phyloP scores from a whole-genome alignment of 768 basidiomycete species.

The Cystobasidiopsis lactophilus region DNA sequence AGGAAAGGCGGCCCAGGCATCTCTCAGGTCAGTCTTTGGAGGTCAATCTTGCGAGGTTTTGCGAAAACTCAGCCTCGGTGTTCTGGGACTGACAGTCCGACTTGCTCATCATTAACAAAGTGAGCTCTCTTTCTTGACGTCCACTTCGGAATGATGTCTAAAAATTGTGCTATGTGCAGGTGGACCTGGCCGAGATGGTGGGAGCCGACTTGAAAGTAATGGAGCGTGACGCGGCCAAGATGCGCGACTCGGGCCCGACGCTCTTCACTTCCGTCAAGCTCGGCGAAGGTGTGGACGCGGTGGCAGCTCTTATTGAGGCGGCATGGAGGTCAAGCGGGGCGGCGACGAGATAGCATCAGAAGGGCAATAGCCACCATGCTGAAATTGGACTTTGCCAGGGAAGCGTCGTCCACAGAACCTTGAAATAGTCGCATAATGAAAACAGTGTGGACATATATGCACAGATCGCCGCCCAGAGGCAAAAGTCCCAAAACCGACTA shows the following conservation, averaged over 20 bases:
- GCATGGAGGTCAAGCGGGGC: conserved; percentile 51
- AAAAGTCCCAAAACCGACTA: too few relatives aligned
- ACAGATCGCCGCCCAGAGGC: too few relatives aligned
- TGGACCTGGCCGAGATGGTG: conserved; percentile 77
- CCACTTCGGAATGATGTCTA: not conserved
- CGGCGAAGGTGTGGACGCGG: conserved; percentile 53
- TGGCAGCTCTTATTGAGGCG: conserved; percentile 54
- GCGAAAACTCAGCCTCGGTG: too few relatives aligned
- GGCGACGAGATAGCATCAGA: not conserved
- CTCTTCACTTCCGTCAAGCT: conserved; percentile 69
- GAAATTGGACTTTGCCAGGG: not conserved
- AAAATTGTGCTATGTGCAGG: conserved; percentile 37
- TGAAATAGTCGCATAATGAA: too few relatives aligned
- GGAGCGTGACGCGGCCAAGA: conserved; percentile 72
- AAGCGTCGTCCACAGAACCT: too few relatives aligned
- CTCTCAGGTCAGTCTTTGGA: conserved; percentile 29
- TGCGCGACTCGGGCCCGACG: conserved; percentile 88
- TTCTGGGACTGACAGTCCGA: conserved; percentile 41
- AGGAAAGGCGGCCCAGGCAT: conserved; percentile 96
- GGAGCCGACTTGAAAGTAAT: conserved; percentile 84
- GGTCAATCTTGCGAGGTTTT: not conserved
- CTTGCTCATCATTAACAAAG: conserved; percentile 87
- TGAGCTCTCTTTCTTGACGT: conserved; percentile 17
- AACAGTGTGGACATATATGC: too few relatives aligned
- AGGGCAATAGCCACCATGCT: not conserved